Percentiles rank a stretch among this genome's conserved stretches.
These are phyloP conservation scores for Phylloporus sp. DNA, from an alignment of 768 basidiomycete genomes.

Conservation along the genomic window DNA sequence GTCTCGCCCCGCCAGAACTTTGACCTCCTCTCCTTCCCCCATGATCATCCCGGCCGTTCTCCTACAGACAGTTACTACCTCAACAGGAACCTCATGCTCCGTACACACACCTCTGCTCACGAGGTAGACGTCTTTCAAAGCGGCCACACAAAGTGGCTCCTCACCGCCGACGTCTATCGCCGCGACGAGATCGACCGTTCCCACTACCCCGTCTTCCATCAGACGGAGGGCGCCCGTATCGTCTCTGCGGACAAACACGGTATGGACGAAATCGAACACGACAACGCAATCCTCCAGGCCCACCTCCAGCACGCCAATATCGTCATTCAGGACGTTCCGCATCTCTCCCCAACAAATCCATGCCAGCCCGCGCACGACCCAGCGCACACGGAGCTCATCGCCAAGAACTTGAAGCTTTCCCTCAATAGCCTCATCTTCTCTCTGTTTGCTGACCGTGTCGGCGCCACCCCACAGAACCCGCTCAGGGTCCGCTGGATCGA, in stretches of 20 bases:
- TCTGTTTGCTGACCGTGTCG: conserved; percentile 65
- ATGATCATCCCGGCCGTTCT: conserved; percentile 89
- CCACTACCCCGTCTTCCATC: conserved; percentile 98
- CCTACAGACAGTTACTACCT: conserved; percentile 94
- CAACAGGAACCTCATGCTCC: conserved; percentile 84
- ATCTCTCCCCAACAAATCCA: conserved; percentile 71
- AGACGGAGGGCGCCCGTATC: conserved; percentile 91
- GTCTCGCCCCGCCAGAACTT: conserved; percentile 92
- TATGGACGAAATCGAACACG: conserved; percentile 59
- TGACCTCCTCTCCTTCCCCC: conserved; percentile 91
- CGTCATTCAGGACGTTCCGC: conserved; percentile 80
- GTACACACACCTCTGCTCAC: conserved; percentile 98
- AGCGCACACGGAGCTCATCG: conserved; percentile 62
- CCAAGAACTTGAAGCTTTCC: conserved; percentile 83
- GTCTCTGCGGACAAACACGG: conserved; percentile 56
- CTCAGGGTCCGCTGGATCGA: conserved; percentile 95
- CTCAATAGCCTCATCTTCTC: conserved; percentile 81
- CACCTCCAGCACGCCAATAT: conserved; percentile 71
- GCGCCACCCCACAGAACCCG: conserved; percentile 55
- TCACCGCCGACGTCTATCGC: conserved; percentile 95
- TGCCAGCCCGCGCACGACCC: conserved; percentile 76
- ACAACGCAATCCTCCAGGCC: conserved; percentile 59
- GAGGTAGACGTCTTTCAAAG: conserved; percentile 86
- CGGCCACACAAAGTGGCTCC: conserved; percentile 78
- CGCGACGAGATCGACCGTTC: conserved; percentile 96